Conservation (phyloP, 2,329 filamentous ascomycete genomes). For the Paracoccidioides brasiliensis region DNA sequence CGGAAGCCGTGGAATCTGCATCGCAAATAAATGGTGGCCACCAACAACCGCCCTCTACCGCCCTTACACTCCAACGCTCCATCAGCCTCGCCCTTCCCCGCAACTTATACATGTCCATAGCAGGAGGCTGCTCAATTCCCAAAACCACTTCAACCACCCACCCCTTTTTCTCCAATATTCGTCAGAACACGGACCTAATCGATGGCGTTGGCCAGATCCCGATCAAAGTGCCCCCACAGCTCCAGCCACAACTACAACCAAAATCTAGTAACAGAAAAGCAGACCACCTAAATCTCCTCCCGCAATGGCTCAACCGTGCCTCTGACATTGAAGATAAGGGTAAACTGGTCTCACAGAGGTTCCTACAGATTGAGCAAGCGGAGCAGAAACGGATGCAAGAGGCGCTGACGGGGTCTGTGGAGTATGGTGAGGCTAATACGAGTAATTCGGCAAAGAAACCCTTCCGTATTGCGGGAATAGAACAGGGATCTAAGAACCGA, state of each 20-base stretch:
- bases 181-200: slow-evolving; percentile 90
- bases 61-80: slow-evolving; percentile 24
- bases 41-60: too few species aligned
- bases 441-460: slow-evolving; percentile 25
- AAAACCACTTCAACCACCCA: slow-evolving; percentile 54
- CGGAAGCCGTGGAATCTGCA: slow-evolving; percentile 46
- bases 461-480: slow-evolving; percentile 77
- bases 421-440: slow-evolving; percentile 37
- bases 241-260: slow-evolving; percentile 13
- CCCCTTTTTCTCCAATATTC: slow-evolving; percentile 91
- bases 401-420: slow-evolving; percentile 50
- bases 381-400: slow-evolving; percentile 91
- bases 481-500: slow-evolving; percentile 87
- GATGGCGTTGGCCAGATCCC: slow-evolving; percentile 77
- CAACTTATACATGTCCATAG: slow-evolving; percentile 33
- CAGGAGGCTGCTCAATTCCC: slow-evolving; percentile 76
- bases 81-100: slow-evolving; percentile 37
- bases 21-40: too few species aligned
- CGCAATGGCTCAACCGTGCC: slow-evolving; percentile 63
- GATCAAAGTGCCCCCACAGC: slow-evolving; percentile 40
- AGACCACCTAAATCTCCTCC: slow-evolving; percentile 41
- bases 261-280: slow-evolving; percentile 31
- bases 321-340: slow-evolving; percentile 57
- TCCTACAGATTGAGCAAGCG: slow-evolving; percentile 66
- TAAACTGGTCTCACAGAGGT: slow-evolving; percentile 67